Conservation (phyloP, 2,329 filamentous ascomycete genomes). For the Rachicladosporium sp. region DNA sequence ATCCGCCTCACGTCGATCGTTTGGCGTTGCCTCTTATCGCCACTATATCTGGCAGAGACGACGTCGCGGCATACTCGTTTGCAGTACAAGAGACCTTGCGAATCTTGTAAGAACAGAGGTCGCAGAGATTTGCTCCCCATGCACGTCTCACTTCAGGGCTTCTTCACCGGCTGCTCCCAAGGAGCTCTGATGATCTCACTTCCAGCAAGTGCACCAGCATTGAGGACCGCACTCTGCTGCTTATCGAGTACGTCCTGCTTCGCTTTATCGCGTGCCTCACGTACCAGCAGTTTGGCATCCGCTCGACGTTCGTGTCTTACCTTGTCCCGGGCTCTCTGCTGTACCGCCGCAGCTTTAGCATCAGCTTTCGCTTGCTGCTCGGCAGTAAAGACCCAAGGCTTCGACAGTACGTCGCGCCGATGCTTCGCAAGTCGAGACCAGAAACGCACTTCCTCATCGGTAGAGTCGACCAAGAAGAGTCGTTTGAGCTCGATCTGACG, state of each 20-base stretch:
- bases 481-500: conserved; percentile 45
- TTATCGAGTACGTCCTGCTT: conserved; percentile 20
- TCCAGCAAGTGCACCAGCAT: conserved; percentile 27
- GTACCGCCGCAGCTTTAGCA: conserved; percentile 20
- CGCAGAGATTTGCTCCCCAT: neutral
- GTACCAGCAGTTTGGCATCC: conserved; percentile 23
- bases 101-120: no score
- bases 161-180: conserved; percentile 7
- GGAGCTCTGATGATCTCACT: conserved; percentile 12
- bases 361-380: conserved; percentile 33
- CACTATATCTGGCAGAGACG: no score
- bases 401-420: conserved; percentile 36
- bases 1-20: no score
- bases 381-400: conserved; percentile 40
- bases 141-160: neutral
- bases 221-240: conserved; percentile 30
- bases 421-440: conserved; percentile 41
- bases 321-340: conserved; percentile 25
- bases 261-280: conserved; percentile 26
- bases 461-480: conserved; percentile 36
- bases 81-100: no score
- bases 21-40: no score
- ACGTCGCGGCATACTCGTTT: no score
- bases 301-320: conserved; percentile 21
- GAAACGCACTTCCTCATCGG: conserved; percentile 41